These are phyloP conservation scores for Margaritispora aquatica DNA, from an alignment of 495 filamentous ascomycete species.

Conservation along the genomic window DNA sequence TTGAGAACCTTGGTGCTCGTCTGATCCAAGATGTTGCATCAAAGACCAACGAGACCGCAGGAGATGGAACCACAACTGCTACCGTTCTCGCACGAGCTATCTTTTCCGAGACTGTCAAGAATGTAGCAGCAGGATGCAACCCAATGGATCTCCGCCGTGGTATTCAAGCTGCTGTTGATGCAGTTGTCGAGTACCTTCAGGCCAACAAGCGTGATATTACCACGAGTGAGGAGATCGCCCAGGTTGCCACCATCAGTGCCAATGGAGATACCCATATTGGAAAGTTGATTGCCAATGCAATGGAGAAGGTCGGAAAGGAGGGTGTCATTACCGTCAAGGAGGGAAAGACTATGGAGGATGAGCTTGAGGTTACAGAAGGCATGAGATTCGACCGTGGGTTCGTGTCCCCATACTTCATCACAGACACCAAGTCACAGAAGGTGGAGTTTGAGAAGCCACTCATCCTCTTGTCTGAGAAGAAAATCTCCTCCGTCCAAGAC, in stretches of 20 bases:
- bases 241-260: constrained; percentile 96
- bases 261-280: constrained; percentile 97
- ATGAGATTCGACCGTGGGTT: constrained; percentile 99
- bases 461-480: constrained; percentile 98
- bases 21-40: constrained; percentile 96
- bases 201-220: constrained; percentile 95
- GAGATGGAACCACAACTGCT: constrained; percentile 97
- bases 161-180: constrained; percentile 92
- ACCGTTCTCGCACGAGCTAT: constrained; percentile 96
- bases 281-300: constrained; percentile 90
- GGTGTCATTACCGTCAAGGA: constrained; percentile 99
- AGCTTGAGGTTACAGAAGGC: constrained; percentile 97
- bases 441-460: constrained; percentile 99
- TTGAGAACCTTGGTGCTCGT: constrained; percentile 96
- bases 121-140: constrained; percentile 98
- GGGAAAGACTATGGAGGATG: constrained; percentile 96
- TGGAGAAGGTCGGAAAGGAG: constrained; percentile 99
- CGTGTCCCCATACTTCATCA: constrained; percentile 99
- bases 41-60: constrained; percentile 98
- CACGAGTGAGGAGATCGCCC: constrained; percentile 92
- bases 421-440: constrained; percentile 96
- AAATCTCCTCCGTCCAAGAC: constrained; percentile 97
- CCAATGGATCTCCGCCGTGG: constrained; percentile 97
- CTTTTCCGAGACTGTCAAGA: constrained; percentile 99
- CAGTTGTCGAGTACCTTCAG: constrained; percentile 89